A percentile compares a stretch with the other conserved stretches of the same genome.
Evolutionary conservation across 129 eudicot genomes (phyloP).

Genomic region (Helianthus annuus): HanXRQr2.0-SUNRISE NC_035446.2:14147455-14147954

Average conservation of each 20-base stretch:
- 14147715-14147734: background rate
- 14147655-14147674: background rate
- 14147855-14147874: too few species aligned
- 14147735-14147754: background rate
- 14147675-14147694: background rate
- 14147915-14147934: too few species aligned
- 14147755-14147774: background rate
- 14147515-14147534: background rate
- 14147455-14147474: background rate
- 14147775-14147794: background rate
- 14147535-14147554: background rate
- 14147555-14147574: background rate
- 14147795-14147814: background rate
- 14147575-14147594: background rate
- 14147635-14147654: constrained; percentile 11
- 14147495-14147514: background rate
- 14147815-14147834: background rate
- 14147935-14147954: too few species aligned
- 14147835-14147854: too few species aligned
- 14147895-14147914: too few species aligned
- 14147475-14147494: background rate
- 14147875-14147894: too few species aligned
- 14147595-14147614: background rate
- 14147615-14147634: background rate
- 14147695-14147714: too few species aligned